A percentile compares a stretch with the other conserved stretches of the same genome.
Evolutionary conservation across 179 eudicot genomes (phyloP).

Genomic region (Beta corolliflora): DNA sequence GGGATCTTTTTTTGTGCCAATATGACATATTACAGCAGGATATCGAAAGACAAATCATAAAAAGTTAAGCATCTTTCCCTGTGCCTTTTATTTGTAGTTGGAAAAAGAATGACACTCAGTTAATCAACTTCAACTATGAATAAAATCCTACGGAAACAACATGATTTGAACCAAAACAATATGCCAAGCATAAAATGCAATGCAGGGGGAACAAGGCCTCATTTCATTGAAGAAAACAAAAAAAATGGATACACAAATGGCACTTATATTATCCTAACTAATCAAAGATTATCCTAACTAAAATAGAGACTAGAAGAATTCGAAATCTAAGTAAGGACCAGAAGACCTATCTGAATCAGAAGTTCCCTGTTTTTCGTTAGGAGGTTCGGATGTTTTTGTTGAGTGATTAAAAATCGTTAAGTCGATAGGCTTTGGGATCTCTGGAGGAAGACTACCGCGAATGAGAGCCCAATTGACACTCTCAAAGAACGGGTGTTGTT

Average conservation of each 20-base stretch:
- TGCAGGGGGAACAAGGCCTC: constrained; percentile 4
- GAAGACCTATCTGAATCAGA: constrained; percentile 66
- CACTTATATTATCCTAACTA: constrained; percentile 25
- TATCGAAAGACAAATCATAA: constrained; percentile 28
- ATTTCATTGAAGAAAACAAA: constrained; percentile 21
- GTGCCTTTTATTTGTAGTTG: constrained; percentile 15
- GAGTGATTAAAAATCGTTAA: constrained; percentile 43
- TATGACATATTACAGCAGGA: constrained; percentile 22
- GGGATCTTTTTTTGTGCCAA: neutral
- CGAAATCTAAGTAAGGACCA: constrained; percentile 71
- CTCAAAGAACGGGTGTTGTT: constrained; percentile 73
- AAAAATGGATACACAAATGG: constrained; percentile 16
- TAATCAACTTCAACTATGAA: neutral
- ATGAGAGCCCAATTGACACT: constrained; percentile 74
- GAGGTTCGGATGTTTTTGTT: constrained; percentile 37
- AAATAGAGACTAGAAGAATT: constrained; percentile 15
- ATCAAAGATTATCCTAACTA: constrained; percentile 12
- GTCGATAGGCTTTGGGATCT: constrained; percentile 69
- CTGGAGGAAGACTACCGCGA: constrained; percentile 64
- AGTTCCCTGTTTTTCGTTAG: constrained; percentile 47
- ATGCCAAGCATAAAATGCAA: neutral
- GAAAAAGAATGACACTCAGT: constrained; percentile 20
- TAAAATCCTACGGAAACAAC: too few species aligned
- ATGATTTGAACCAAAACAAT: neutral
- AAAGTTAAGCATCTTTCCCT: constrained; percentile 35